Conservation (phyloP, 23 red algal genomes). For the Chondrus crispus region DNA sequence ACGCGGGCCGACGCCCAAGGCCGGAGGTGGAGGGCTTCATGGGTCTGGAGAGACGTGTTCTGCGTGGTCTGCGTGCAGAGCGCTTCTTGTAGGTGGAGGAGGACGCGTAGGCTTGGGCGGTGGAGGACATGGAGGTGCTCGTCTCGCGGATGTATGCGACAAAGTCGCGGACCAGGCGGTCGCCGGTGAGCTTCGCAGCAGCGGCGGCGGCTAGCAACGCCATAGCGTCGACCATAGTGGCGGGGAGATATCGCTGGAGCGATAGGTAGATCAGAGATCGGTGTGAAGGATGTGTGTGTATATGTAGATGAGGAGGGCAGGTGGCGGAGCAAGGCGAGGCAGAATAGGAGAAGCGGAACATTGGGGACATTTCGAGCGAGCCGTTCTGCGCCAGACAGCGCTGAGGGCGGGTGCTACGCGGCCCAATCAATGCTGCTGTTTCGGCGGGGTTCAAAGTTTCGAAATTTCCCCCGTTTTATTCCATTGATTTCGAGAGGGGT, state of each 20-base stretch:
- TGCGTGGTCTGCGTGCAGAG: not conserved
- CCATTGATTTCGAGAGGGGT: no score
- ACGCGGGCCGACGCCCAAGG: not conserved
- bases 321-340: no score
- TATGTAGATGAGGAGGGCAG: no score
- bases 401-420: no score
- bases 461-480: no score
- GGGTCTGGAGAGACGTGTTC: constrained; percentile 3
- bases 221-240: constrained; percentile 25
- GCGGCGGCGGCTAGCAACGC: constrained; percentile 36
- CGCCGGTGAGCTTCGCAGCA: constrained; percentile 49
- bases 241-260: not conserved
- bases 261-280: no score
- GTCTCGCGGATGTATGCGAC: constrained; percentile 35
- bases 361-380: no score
- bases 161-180: constrained; percentile 54
- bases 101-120: not conserved
- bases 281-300: no score
- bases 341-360: no score
- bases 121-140: not conserved
- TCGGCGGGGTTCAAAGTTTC: no score
- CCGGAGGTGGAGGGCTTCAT: constrained; percentile 19
- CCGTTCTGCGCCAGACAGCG: no score
- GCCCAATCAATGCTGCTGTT: no score
- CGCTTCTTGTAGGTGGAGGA: not conserved